Conservation (phyloP, 805 yeast genomes). For the Ogataea nakhonphanomensis region DNA sequence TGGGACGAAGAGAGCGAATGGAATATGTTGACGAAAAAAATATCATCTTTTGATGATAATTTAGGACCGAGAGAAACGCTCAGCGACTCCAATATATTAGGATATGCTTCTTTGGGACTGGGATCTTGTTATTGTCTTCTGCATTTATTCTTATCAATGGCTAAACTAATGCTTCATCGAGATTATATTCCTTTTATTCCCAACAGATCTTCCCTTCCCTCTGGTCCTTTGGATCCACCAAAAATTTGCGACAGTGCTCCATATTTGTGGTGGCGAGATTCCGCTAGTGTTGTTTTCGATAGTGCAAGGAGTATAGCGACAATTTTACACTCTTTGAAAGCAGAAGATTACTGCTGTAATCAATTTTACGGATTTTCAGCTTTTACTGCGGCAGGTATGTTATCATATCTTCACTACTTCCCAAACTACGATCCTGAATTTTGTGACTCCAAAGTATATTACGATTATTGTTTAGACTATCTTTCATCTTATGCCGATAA, state of each 20-base stretch:
- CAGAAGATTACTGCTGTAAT: constrained; percentile 5
- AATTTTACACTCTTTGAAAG: constrained; percentile 3
- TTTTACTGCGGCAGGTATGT: constrained; percentile 11
- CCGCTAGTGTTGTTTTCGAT: constrained; percentile 6
- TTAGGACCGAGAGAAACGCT: constrained; percentile 10
- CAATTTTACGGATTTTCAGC: constrained; percentile 10
- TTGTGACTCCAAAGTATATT: constrained; percentile 6
- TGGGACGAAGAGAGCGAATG: constrained; percentile 12
- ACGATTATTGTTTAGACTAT: constrained; percentile 6
- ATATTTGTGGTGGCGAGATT: constrained; percentile 11
- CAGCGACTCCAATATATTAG: constrained; percentile 5
- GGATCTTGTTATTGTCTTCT: constrained; percentile 6
- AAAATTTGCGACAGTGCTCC: constrained; percentile 7
- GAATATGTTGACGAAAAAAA: constrained; percentile 3
- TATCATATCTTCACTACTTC: constrained; percentile 9
- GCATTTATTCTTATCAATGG: constrained; percentile 5
- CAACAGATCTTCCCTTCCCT: constrained; percentile 9
- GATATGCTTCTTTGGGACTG: constrained; percentile 9
- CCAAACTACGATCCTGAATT: constrained; percentile 12
- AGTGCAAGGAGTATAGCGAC: constrained; percentile 6
- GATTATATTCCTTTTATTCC: constrained; percentile 15
- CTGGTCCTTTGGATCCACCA: constrained; percentile 5
- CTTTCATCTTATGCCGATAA: constrained; percentile 8
- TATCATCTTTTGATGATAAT: constrained; percentile 5
- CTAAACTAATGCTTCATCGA: constrained; percentile 9